Percentiles rank a stretch among this genome's conserved stretches.
phyloP scores from a whole-genome alignment of 805 yeast species.

The Kodamaea fukazawae region DNA sequence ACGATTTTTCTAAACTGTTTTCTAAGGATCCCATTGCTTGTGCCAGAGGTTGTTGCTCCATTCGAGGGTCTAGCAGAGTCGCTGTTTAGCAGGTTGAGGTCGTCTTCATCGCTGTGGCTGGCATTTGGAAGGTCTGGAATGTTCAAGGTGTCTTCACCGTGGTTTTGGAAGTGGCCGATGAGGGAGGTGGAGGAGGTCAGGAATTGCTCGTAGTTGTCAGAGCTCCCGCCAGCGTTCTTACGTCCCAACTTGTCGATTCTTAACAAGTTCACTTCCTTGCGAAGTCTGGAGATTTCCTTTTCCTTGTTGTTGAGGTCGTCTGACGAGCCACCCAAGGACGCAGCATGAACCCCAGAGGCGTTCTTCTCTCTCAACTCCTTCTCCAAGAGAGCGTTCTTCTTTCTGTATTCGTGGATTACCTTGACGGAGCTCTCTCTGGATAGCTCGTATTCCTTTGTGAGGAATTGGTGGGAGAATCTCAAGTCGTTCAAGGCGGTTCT shows the following conservation, averaged over 20 bases:
- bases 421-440: conserved; percentile 56
- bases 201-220: conserved; percentile 9
- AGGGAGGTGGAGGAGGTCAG: conserved; percentile 9
- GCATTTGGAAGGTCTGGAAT: conserved; percentile 3
- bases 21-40: conserved; percentile 55
- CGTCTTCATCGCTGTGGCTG: conserved; percentile 19
- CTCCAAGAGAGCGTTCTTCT: conserved; percentile 50
- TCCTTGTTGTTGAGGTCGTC: conserved; percentile 23
- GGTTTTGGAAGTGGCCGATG: conserved; percentile 8
- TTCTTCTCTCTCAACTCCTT: conserved; percentile 39
- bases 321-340: neutral
- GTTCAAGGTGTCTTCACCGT: conserved; percentile 12
- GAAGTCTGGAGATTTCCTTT: conserved; percentile 41
- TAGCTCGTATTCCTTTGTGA: conserved; percentile 65
- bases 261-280: conserved; percentile 43
- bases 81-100: conserved; percentile 14
- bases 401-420: conserved; percentile 51
- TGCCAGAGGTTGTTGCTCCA: conserved; percentile 19
- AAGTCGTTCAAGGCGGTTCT: conserved; percentile 65
- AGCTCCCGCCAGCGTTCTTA: conserved; percentile 2
- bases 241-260: conserved; percentile 46
- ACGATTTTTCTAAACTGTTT: conserved; percentile 68
- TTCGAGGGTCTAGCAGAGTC: conserved; percentile 16
- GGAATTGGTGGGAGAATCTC: conserved; percentile 67
- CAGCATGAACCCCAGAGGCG: neutral